Base-by-base conservation (phyloP, 2,329 filamentous ascomycete species). In the Colletotrichum tropicale region DNA sequence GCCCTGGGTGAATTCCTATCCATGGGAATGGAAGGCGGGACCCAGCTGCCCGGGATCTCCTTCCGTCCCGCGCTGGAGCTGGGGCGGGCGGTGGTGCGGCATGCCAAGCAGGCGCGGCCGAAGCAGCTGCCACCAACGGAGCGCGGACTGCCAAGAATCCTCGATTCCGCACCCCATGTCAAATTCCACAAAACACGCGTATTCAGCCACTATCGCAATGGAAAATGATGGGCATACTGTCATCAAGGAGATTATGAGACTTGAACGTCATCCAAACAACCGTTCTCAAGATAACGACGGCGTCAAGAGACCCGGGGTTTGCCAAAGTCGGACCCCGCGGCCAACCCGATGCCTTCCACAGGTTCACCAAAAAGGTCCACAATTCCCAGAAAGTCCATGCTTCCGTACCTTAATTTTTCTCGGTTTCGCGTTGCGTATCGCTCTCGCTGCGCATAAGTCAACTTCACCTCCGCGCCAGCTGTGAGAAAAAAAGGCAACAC, bases 61-160 rank as follows among this genome's bases (percentile, higher is more conserved):
- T 61, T 61, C 58, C 58, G 24, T 61, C 28, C 58, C 28, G 58
- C 58, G 18, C 3, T 66, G 36, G 15, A 32, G 21, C 65, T n/a
- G 43, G 43, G 43, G n/a, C 43, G 43, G 38, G 32, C 38, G 70
- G 69, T 43, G 38, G 58, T 66, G 69, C 70, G 70, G 61, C 18
- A 3, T 18, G 34, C 61, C 43, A 66, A 43, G 69, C 13, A 16
- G 24, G 60, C 69, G 69, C 48, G 43, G 13, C 70, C 70, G 62
- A 66, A 52, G 48, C 15, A 18, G 13, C 30, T 21, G 18, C 34
- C 9, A 15, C 21, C 21, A 32, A 12, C 61, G 61, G 70, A 38
- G 52, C 26, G 62, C 70, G 70, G 70, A 21, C 43, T 36, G 62
- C 70, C 70, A 67, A 72, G 70, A n/a, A 13, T 72, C 62, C 70